phyloP scores from a whole-genome alignment of 2,329 filamentous ascomycete genomes.

The Mollisiaceae sp. region DNA sequence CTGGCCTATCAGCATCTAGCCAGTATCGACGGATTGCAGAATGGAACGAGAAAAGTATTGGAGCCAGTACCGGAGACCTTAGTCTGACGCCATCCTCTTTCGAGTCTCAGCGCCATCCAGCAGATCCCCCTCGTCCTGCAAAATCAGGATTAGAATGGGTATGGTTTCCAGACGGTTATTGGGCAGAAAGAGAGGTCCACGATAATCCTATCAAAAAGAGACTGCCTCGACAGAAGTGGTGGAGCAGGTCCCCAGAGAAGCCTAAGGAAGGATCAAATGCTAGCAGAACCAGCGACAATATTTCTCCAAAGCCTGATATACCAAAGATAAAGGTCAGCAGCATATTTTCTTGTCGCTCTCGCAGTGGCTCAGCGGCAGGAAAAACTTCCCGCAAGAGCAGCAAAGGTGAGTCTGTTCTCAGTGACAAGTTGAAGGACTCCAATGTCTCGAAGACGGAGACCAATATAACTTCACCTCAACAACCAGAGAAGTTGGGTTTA shows the following conservation, averaged over 20 bases:
- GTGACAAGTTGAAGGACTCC: not conserved
- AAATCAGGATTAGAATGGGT: constrained; percentile 64
- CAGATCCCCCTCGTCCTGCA: constrained; percentile 60
- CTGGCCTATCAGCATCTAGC: constrained; percentile 10
- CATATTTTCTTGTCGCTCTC: constrained; percentile 3
- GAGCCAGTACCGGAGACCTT: not conserved
- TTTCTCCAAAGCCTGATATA: constrained; percentile 15
- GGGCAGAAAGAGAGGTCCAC: constrained; percentile 60
- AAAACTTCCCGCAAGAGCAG: constrained; percentile 2
- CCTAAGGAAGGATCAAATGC: constrained; percentile 13
- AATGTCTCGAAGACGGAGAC: not conserved
- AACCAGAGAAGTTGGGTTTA: constrained; percentile 27
- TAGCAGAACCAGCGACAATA: constrained; percentile 1
- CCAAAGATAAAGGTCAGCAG: constrained; percentile 28
- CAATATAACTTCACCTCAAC: not conserved
- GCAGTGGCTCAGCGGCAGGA: constrained; percentile 3
- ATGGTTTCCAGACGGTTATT: constrained; percentile 66
- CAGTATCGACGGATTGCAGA: constrained; percentile 23
- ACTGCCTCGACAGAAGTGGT: constrained; percentile 26
- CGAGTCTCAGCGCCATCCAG: constrained; percentile 14
- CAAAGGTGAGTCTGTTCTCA: constrained; percentile 10
- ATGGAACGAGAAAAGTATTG: constrained; percentile 29
- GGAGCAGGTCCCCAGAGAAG: constrained; percentile 25
- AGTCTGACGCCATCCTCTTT: not conserved
- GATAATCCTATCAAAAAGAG: constrained; percentile 18